Base-by-base conservation (phyloP, 805 yeast genomes). In the Ogataea siamensis region DNA sequence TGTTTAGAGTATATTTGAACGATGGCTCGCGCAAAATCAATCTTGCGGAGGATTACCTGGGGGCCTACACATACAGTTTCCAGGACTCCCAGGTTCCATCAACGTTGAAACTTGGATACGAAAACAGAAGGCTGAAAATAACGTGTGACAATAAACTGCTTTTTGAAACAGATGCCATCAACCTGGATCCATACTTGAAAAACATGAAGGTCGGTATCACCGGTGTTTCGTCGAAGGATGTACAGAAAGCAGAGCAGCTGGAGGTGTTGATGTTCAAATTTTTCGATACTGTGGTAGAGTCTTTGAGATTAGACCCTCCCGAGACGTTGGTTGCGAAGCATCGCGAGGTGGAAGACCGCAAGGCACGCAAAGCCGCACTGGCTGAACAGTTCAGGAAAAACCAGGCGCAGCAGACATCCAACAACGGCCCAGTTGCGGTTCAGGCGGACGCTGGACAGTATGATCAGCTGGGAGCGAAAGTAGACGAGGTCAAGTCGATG, bases 141-240 rank as follows among this genome's bases (percentile, higher is more conserved):
- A 87, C 84, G 45, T 64, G 82, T 34, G 87, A 84, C 58, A 84
- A 84, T 57, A 76, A 73, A 49, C 66, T 84, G 40, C 79, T 88
- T 53, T 76, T 83, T 59, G 78, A 78, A 57, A 79, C 88, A 0
- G 72, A 75, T 41, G 59, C 74, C 38, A 63, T 83, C 24, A 54
- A 60, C 23, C 54, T 83, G 13, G 75, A 75, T 21, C 37, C 51
- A 3, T 18, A 57, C 8, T 44, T 57, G 5, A 40, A 63, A 9
- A 60, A 64, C 22, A 67, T 73, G 42, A 67, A 61, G 32, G 41
- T 83, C 32, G 87, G 87, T 41, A 61, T 75, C 5, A 64, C 80
- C 22, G 84, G 81, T 2, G 52, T 53, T 13, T 62, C 75, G 20
- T 68, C 63, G 4, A 53, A 59, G 10, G 56, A 62, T 27, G 35